Evolutionary conservation across 441 rosid species (phyloP).

Genomic region (Capsella rubella): DNA sequence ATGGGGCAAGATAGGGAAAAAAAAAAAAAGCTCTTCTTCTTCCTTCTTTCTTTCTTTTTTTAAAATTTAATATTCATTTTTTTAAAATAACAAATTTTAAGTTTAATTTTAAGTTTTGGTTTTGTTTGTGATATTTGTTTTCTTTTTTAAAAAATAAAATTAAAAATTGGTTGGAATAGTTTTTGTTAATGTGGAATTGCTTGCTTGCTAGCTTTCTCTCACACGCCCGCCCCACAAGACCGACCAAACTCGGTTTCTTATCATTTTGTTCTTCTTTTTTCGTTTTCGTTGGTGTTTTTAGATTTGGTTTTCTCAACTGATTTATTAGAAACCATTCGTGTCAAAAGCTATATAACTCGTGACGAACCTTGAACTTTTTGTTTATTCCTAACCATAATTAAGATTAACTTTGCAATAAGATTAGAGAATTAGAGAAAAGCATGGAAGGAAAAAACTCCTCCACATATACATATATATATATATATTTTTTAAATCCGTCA

Average conservation of each 20-base stretch:
- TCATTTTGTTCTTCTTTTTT: constrained; percentile 8
- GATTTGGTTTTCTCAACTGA: not conserved
- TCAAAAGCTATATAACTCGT: too few species aligned
- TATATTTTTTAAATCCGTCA: too few species aligned
- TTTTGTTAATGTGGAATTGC: too few species aligned
- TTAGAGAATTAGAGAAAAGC: too few species aligned
- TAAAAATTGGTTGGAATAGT: constrained; percentile 29
- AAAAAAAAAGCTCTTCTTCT: constrained; percentile 15
- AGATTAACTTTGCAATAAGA: too few species aligned
- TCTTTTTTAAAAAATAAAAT: not conserved
- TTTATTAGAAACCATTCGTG: too few species aligned
- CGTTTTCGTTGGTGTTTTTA: not conserved
- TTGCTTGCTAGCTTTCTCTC: not conserved
- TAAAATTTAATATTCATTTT: not conserved
- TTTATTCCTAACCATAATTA: too few species aligned
- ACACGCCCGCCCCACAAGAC: constrained; percentile 41
- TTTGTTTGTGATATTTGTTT: not conserved
- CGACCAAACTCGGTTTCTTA: constrained; percentile 39
- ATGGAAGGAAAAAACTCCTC: too few species aligned
- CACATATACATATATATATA: too few species aligned
- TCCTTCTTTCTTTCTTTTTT: not conserved
- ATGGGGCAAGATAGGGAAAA: constrained; percentile 27
- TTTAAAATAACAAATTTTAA: not conserved
- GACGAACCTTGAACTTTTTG: too few species aligned
- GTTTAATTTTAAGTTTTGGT: not conserved